Percentiles rank a stretch among this genome's conserved stretches.
Evolutionary conservation across 2,329 filamentous ascomycete species (phyloP).

Genomic region (Drechslerella coelobrocha): DNA sequence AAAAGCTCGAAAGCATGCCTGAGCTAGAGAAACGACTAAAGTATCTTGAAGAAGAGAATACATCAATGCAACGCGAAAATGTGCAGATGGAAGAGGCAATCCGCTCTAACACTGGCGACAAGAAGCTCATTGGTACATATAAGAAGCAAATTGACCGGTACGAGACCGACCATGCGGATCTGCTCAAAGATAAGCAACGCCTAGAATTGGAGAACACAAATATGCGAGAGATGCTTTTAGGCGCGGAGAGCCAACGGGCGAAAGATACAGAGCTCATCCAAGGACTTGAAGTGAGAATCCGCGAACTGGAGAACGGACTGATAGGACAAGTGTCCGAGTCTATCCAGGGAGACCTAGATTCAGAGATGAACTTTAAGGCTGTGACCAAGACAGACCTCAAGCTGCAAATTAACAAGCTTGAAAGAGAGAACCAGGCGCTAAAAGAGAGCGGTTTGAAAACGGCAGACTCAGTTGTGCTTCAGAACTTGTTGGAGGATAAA

Average conservation of each 20-base stretch:
- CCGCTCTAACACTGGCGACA: constrained; percentile 54
- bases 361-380: constrained; percentile 54
- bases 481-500: constrained; percentile 56
- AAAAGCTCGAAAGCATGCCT: constrained; percentile 55
- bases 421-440: constrained; percentile 55
- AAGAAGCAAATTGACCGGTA: constrained; percentile 55
- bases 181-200: constrained; percentile 52
- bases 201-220: constrained; percentile 53
- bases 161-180: constrained; percentile 53
- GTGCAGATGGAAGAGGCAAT: constrained; percentile 53
- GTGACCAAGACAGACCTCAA: constrained; percentile 55
- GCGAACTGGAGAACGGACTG: constrained; percentile 55
- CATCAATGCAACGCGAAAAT: constrained; percentile 38
- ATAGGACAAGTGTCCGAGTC: constrained; percentile 53
- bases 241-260: constrained; percentile 54
- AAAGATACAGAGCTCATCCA: constrained; percentile 55
- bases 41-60: constrained; percentile 54
- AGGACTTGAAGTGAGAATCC: constrained; percentile 54
- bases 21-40: constrained; percentile 54
- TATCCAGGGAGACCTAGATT: constrained; percentile 54
- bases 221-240: constrained; percentile 52
- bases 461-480: constrained; percentile 53
- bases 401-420: constrained; percentile 54
- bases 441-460: constrained; percentile 52
- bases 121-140: constrained; percentile 54